Evolutionary conservation across 2,329 filamentous ascomycete species (phyloP), one percentile per base, ranked within the genome.

Genomic region (Cercospora beticola): DNA sequence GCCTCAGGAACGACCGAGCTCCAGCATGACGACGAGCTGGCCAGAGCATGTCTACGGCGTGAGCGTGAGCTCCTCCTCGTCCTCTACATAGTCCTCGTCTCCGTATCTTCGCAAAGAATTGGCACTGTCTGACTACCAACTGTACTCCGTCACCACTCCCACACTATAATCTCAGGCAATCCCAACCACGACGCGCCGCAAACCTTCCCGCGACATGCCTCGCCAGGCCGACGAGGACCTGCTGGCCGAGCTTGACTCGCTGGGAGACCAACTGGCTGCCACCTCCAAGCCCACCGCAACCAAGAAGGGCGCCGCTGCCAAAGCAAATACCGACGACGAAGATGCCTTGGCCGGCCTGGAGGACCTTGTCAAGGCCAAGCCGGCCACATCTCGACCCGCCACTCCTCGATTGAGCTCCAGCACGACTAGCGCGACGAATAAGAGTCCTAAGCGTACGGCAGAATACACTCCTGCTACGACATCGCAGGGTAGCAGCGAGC

Each of bases 281-380:
- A 28, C 66, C 78, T 80, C 62, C 76, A 80, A 75, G 76, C 82
- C 60, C 75, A 28, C 54, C 7, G 26, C 64, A 78, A 82, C 54
- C 77, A 82, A 62, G 77, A 80, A 65, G 74, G 79, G 69, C 76
- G 77, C 64, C 65, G 69, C 60, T 66, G n/a, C 64, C 33, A 61
- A 40, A 16, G 68, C 73, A 18, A 71, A 73, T 76, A 74, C 86
- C 90, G 75, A 67, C 21, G 68, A 62, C 31, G 86, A 92, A 74
- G 93, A 97, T 78, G 88, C 94, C 67, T 86, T 98, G 46, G 93
- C 93, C 70, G 94, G 97, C 75, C 87, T 98, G 70, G 92, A 96
- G 79, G 89, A 90, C 74, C 87, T 97, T 54, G 92, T 88, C 75
- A 86, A 88, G 64, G 89, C 92, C 79, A 85, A 90, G 76, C 86